phyloP scores from a whole-genome alignment of 73 alveolate genomes.

The Effrenium voratum region DNA sequence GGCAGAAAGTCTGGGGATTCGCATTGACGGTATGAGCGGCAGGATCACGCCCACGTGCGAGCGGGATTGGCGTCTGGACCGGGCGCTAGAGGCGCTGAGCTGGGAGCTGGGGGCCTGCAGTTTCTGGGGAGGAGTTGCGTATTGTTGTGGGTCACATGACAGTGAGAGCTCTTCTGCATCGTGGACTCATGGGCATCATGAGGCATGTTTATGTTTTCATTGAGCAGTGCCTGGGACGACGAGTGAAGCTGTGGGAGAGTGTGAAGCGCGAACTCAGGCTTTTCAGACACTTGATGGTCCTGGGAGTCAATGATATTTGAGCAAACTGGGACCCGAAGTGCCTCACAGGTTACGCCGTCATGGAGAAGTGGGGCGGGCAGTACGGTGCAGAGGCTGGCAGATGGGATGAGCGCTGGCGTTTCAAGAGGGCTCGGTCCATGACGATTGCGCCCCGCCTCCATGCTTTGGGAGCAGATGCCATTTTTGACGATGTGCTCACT shows the following conservation, averaged over 20 bases:
- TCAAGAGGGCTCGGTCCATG: neutral
- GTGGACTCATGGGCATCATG: neutral
- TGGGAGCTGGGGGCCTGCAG: neutral
- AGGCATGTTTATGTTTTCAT: neutral
- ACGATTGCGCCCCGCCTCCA: neutral
- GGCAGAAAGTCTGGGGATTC: neutral
- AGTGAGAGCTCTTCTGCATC: neutral
- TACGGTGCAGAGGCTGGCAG: neutral
- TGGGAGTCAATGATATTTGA: neutral
- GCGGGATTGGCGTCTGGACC: neutral
- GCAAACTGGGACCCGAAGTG: neutral
- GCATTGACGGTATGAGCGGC: neutral
- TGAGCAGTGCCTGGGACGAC: neutral
- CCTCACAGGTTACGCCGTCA: neutral
- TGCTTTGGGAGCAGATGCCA: neutral
- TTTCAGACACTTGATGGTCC: neutral
- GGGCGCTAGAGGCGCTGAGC: neutral
- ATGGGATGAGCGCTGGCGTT: constrained; percentile 21
- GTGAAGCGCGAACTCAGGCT: neutral
- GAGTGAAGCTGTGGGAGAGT: neutral
- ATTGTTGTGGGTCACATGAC: constrained; percentile 4
- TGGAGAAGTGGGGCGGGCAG: neutral
- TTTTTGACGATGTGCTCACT: neutral
- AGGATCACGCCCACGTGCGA: neutral
- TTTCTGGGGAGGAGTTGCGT: neutral